Percentiles rank a stretch among this genome's conserved stretches.
These are phyloP conservation scores for Pleurotus ostreatus DNA, from an alignment of 768 basidiomycete genomes.

Conservation along the genomic window DNA sequence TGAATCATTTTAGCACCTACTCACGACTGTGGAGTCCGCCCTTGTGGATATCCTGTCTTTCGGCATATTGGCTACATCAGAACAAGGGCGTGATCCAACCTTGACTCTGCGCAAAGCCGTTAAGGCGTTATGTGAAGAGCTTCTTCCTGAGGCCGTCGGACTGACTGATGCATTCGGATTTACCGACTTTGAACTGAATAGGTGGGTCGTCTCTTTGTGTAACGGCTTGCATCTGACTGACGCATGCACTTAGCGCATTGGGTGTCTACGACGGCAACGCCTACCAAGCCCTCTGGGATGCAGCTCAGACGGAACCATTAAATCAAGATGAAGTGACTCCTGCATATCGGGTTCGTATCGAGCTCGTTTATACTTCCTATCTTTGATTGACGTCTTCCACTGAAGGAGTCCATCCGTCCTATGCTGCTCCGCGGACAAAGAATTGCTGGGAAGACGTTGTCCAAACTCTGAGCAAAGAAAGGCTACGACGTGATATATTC, in stretches of 20 bases:
- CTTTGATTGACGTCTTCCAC: background rate
- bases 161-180: constrained; percentile 73
- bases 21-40: constrained; percentile 51
- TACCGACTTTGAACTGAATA: constrained; percentile 71
- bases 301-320: constrained; percentile 55
- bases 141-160: constrained; percentile 64
- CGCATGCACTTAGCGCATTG: constrained; percentile 39
- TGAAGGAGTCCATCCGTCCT: constrained; percentile 45
- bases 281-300: constrained; percentile 63
- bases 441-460: constrained; percentile 18
- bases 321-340: constrained; percentile 46
- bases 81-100: constrained; percentile 35
- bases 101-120: constrained; percentile 48
- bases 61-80: constrained; percentile 24
- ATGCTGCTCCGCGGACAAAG: constrained; percentile 45
- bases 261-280: constrained; percentile 62
- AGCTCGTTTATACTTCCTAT: background rate
- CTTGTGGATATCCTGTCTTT: constrained; percentile 60
- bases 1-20: constrained; percentile 45
- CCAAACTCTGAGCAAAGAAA: background rate
- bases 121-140: constrained; percentile 38
- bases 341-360: constrained; percentile 49
- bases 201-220: constrained; percentile 28
- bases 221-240: background rate
- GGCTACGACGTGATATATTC: background rate